Evolutionary conservation across 805 yeast genomes (phyloP).

Genomic region (Saccharomycopsis capsularis): DNA sequence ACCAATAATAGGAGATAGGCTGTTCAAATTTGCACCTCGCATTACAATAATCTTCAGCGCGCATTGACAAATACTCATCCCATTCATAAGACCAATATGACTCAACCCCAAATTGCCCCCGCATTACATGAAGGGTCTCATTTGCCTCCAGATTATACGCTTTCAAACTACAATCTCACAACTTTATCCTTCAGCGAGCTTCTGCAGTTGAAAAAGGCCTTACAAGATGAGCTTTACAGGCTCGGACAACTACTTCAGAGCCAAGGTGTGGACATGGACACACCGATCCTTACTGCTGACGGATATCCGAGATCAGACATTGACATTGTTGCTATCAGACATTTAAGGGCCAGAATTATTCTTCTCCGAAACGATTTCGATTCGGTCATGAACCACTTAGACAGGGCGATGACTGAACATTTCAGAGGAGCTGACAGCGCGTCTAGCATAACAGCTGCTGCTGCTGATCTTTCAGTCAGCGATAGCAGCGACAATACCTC

Average conservation of each 20-base stretch:
- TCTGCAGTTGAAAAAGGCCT: conserved; percentile 27
- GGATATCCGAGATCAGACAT: conserved; percentile 85
- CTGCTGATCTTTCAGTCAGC: not conserved
- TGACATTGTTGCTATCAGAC: conserved; percentile 65
- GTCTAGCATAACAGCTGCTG: not conserved
- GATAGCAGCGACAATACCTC: not conserved
- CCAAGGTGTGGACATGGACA: conserved; percentile 53
- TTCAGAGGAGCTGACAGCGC: conserved; percentile 25
- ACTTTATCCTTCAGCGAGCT: conserved; percentile 25
- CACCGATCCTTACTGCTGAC: conserved; percentile 57
- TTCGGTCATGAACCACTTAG: conserved; percentile 40
- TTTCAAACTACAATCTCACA: conserved; percentile 9
- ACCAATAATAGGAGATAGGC: too few relatives aligned
- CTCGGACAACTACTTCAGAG: conserved; percentile 38
- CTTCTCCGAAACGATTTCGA: conserved; percentile 65
- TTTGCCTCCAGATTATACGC: conserved; percentile 2
- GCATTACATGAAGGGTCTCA: not conserved
- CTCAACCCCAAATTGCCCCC: not conserved
- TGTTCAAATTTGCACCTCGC: too few relatives aligned
- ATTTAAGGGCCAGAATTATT: conserved; percentile 56
- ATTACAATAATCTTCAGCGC: too few relatives aligned
- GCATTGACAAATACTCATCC: too few relatives aligned
- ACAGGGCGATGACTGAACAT: conserved; percentile 39
- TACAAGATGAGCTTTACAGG: conserved; percentile 31
- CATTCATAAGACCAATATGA: too few relatives aligned